Conservation (phyloP, 2,329 filamentous ascomycete genomes). For the Arthrobotrys sinensis region DNA sequence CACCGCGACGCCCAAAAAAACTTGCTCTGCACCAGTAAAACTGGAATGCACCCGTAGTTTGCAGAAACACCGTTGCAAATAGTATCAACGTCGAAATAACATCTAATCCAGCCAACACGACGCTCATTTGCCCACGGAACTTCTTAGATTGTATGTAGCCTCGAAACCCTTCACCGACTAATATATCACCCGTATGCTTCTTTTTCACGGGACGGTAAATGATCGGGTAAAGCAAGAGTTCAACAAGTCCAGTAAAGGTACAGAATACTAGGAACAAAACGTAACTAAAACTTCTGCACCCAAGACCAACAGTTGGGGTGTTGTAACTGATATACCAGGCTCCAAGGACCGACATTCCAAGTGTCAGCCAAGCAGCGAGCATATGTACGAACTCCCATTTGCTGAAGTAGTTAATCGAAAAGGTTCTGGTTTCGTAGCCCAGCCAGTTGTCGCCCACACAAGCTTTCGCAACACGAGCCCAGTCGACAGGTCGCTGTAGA, state of each 20-base stretch:
- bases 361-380: conserved; percentile 66
- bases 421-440: conserved; percentile 62
- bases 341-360: conserved; percentile 66
- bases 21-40: conserved; percentile 69
- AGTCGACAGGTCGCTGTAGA: conserved; percentile 39
- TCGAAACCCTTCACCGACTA: conserved; percentile 23
- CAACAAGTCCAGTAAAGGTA: conserved; percentile 66
- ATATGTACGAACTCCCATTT: conserved; percentile 69
- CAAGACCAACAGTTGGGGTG: conserved; percentile 70
- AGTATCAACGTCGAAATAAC: conserved; percentile 67
- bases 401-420: conserved; percentile 68
- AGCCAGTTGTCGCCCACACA: conserved; percentile 32
- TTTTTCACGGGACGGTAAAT: conserved; percentile 59
- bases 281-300: conserved; percentile 69
- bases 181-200: conserved; percentile 27
- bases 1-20: conserved; percentile 67
- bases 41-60: conserved; percentile 68
- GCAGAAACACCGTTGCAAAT: conserved; percentile 67
- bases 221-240: conserved; percentile 62
- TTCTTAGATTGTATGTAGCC: conserved; percentile 25
- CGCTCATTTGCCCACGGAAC: conserved; percentile 61
- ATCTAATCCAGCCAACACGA: conserved; percentile 66
- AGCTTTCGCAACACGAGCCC: conserved; percentile 31
- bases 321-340: conserved; percentile 69
- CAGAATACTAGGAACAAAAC: conserved; percentile 67